Evolutionary conservation across 805 yeast species (phyloP), one percentile per base, ranked within the genome.

Genomic region (Yamadazyma insecticola): DNA sequence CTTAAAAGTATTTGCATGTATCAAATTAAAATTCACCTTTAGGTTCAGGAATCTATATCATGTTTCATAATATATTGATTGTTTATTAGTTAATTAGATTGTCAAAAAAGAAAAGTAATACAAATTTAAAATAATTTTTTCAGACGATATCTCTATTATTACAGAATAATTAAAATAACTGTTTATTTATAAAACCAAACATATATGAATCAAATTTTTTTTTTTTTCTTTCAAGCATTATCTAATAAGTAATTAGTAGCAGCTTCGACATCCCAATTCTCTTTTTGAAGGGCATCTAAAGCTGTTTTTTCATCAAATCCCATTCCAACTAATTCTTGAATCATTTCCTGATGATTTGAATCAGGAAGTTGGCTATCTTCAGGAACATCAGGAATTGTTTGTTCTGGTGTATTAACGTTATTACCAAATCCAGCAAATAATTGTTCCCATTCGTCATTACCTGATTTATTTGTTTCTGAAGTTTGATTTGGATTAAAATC

Each of bases 381-480:
- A 20, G 35, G 24, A 12, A 31, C 28, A 13, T 27, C 34, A 5
- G 19, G 14, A 3, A 16, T 31, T 13, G 48, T 45, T 4, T 44
- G 35, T 6, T 38, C 36, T 30, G 39, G 43, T 4, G 51, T 48
- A 13, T 33, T 24, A 8, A 26, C 32, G 2, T 45, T 29, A 39
- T 81, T 81, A 12, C 90, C 89, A 52, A 85, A 83, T 0, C 94
- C 95, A 3, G 94, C 90, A 62, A 88, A 88, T 16, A 88, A 71
- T 59, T 86, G 89, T 49, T 88, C 96, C 97, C 97, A 88, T 54
- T 88, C 97, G 48, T 86, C 95, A 32, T 67, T 72, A 18, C 60
- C 37, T 48, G 57, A 38, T 10, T 34, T 39, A 14, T 30, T 28
- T 28, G 63, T 67, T 33, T 37, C 34, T 10, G 16, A 20, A 22